Evolutionary conservation across 2,329 filamentous ascomycete genomes (phyloP).

Genomic region (Nemania sp.): DNA sequence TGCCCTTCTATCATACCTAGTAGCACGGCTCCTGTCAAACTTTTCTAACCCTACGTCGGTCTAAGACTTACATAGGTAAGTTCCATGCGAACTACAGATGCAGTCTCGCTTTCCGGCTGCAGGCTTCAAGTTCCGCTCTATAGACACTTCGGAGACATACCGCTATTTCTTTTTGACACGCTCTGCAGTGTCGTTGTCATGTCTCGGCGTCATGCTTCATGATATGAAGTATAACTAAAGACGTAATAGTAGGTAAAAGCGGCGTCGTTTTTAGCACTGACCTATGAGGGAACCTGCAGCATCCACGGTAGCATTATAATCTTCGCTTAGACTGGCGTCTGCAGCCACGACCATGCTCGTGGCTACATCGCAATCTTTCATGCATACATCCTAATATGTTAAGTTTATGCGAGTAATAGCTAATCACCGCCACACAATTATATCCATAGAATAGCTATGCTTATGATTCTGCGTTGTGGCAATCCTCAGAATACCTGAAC

Average conservation of each 20-base stretch:
- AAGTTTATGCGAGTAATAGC: neutral
- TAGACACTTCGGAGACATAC: neutral
- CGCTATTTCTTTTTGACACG: neutral
- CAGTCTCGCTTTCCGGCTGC: conserved; percentile 27
- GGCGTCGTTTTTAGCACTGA: neutral
- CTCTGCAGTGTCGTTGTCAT: neutral
- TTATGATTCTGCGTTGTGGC: too few relatives aligned
- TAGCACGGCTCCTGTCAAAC: neutral
- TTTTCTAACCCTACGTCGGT: neutral
- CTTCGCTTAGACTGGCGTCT: neutral
- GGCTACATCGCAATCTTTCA: neutral
- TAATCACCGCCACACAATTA: neutral
- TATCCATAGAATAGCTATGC: neutral
- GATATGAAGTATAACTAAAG: neutral
- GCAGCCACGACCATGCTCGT: neutral
- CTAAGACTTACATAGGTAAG: conserved; percentile 9
- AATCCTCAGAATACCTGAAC: too few relatives aligned
- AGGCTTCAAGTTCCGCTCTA: neutral
- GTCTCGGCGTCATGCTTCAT: neutral
- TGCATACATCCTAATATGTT: neutral
- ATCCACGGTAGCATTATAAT: neutral
- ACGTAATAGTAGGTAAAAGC: neutral
- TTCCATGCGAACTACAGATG: conserved; percentile 17
- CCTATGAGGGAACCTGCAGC: neutral
- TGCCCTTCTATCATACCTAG: conserved; percentile 1